Base-by-base conservation (phyloP, 345 rosid genomes). In the Syzygium jambos region DNA sequence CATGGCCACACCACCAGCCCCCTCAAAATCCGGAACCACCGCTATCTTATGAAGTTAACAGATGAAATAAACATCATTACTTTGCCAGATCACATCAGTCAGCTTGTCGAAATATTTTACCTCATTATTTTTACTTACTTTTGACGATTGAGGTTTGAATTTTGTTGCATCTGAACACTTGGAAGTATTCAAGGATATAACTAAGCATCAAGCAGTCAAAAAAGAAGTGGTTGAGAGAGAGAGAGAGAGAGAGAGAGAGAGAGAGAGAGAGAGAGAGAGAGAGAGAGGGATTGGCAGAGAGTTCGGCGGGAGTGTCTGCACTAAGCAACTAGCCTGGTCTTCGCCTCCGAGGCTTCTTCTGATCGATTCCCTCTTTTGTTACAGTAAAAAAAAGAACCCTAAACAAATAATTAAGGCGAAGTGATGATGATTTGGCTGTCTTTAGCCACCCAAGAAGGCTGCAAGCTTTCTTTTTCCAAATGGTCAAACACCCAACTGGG, bases 401-500 rank as follows among this genome's bases (percentile, higher is more conserved):
- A 51, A 51, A 41, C 78, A 85, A 56, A 59, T 56, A 43, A 85
- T 56, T 46, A 29, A 88, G 38, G 52, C 16, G 34, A 51, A 73
- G 55, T 21, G 46, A 87, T 21, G 46, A 87, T n/a, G 85, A 83
- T 84, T 29, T 73, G 82, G 82, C 82, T 73, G 49, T 73, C 56
- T 84, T 84, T 54, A 30, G 85, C 85, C 59, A 84, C 57, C 57
- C 85, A 30, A 84, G 85, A 54, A 51, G 85, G 85, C 85, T 52
- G 63, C 56, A 85, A 85, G 84, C 41, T 34, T 65, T 85, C 78
- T 90, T 91, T 90, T 91, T 90, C 90, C 89, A 90, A 86, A 65
- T 54, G 30, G n/a, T 61, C 55, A 84, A 85, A 86, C 85, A 12
- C 49, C 25, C 82, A 38, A 38, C 82, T 73, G 82, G 82, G 49